These are phyloP conservation scores for Dothideomycetes sp. DNA, from an alignment of 2,329 filamentous ascomycete species.

Conservation along the genomic window DNA sequence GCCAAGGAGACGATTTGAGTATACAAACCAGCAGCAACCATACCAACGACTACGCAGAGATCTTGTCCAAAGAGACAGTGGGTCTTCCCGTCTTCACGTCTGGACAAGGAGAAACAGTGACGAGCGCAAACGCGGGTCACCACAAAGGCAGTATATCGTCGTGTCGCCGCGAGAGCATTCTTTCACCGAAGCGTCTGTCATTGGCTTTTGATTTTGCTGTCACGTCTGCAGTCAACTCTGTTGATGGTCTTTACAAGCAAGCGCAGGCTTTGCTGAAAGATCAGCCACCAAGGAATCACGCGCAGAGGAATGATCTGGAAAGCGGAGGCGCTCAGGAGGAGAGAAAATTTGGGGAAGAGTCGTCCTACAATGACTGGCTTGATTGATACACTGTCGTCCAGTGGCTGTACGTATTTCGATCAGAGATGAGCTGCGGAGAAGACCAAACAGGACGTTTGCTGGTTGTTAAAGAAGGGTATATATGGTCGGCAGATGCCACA, in stretches of 20 bases:
- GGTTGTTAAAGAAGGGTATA: not conserved
- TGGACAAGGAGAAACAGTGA: too few species aligned
- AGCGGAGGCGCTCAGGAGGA: not conserved
- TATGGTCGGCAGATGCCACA: not conserved
- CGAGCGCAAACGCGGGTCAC: too few species aligned
- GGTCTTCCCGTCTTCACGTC: too few species aligned
- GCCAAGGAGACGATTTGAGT: too few species aligned
- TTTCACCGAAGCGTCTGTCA: not conserved
- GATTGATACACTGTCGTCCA: not conserved
- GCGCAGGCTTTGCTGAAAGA: not conserved
- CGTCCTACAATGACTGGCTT: not conserved
- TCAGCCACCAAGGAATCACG: not conserved
- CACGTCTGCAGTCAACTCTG: too few species aligned
- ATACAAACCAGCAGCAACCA: too few species aligned
- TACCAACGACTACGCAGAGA: too few species aligned
- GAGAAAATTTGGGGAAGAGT: not conserved
- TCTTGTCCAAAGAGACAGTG: too few species aligned
- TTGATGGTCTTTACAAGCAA: not conserved
- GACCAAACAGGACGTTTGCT: too few species aligned
- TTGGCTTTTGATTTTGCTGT: not conserved
- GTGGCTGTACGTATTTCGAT: too few species aligned
- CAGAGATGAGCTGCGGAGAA: too few species aligned
- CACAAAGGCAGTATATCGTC: too few species aligned
- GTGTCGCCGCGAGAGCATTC: not conserved
- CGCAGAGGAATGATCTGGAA: not conserved